Evolutionary conservation across 2,329 filamentous ascomycete species (phyloP).

Genomic region (Microdochium paspali): DNA sequence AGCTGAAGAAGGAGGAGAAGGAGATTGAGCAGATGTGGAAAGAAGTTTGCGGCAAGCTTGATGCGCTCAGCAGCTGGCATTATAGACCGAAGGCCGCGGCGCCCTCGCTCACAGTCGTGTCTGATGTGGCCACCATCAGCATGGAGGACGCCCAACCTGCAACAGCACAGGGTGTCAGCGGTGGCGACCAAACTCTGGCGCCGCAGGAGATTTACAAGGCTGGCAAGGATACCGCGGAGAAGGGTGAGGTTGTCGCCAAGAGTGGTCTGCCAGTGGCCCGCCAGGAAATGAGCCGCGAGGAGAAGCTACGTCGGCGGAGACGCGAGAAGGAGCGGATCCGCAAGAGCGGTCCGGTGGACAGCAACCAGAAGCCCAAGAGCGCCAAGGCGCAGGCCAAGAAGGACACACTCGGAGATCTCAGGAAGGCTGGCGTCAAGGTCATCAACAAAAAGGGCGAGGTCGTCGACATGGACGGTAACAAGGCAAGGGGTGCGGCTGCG

Average conservation of each 20-base stretch:
- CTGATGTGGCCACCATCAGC: constrained; percentile 80
- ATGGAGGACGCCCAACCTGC: constrained; percentile 95
- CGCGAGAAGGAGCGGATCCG: constrained; percentile 78
- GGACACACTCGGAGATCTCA: constrained; percentile 35
- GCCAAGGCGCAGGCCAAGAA: constrained; percentile 50
- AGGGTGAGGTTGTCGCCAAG: constrained; percentile 67
- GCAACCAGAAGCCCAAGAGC: constrained; percentile 37
- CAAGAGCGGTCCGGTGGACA: constrained; percentile 50
- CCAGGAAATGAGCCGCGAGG: constrained; percentile 82
- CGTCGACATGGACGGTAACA: constrained; percentile 74
- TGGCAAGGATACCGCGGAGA: constrained; percentile 52
- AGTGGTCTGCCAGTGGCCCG: constrained; percentile 67
- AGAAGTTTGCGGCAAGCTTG: constrained; percentile 69
- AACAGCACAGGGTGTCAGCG: constrained; percentile 63
- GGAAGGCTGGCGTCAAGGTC: constrained; percentile 75
- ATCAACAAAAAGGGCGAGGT: constrained; percentile 86
- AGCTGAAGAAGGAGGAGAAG: constrained; percentile 69
- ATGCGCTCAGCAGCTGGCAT: constrained; percentile 86
- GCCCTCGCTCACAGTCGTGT: constrained; percentile 74
- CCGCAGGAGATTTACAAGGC: constrained; percentile 90
- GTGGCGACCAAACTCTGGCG: constrained; percentile 66
- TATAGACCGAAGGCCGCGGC: constrained; percentile 85
- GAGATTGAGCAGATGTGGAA: constrained; percentile 81
- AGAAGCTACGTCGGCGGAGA: constrained; percentile 66
- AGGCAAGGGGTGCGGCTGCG: constrained; percentile 46